Base-by-base conservation (phyloP, 2,329 filamentous ascomycete species). In the Talaromyces sp. region DNA sequence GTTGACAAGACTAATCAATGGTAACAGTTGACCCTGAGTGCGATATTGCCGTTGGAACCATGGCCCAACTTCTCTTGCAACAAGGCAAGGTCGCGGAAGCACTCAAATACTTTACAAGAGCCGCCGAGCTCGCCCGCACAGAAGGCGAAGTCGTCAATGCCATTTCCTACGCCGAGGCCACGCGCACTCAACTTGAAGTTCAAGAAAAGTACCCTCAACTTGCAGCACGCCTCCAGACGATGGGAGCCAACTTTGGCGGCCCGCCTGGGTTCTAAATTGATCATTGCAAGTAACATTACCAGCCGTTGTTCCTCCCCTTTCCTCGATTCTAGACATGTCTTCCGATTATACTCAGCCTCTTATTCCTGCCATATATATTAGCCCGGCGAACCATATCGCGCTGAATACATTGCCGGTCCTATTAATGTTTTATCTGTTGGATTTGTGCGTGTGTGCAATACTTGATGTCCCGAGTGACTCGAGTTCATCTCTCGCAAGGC, bases 61-160 rank as follows among this genome's bases (percentile, higher is more conserved):
- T 99, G 91, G 95, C 95, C 11, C 95, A 99, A 78, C 86, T 99
- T 49, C 87, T 99, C 57, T 85, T 99, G 38, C 95, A 99, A 77
- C 95, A 98, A 81, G 95, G 95, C 76, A 97, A 97, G 81, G 93
- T 99, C 61, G 90, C 89, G 38, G 91, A 97, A 64, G 95, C 95
- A 0, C 86, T 99, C 66, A 91, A 89, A 77, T 98, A 98, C 82
- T 99, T 99, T 73, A 93, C 98, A 82, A 89, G 91, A 63, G 95
- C 95, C 1, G 95, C 93, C 29, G 93, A 98, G 79, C 86, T 99
- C 58, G 93, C 92, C 53, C 84, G 95, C 69, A 99, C 95, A 35
- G 93, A 97, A 71, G 91, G 90, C 62, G 95, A 99, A 80, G 93
- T 98, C 64, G 87, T 98, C 67, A 98, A 98, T 71, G 95, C 95